These are phyloP conservation scores for Dactylellina cionopaga DNA, from an alignment of 2,329 filamentous ascomycete species.

Conservation along the genomic window DNA sequence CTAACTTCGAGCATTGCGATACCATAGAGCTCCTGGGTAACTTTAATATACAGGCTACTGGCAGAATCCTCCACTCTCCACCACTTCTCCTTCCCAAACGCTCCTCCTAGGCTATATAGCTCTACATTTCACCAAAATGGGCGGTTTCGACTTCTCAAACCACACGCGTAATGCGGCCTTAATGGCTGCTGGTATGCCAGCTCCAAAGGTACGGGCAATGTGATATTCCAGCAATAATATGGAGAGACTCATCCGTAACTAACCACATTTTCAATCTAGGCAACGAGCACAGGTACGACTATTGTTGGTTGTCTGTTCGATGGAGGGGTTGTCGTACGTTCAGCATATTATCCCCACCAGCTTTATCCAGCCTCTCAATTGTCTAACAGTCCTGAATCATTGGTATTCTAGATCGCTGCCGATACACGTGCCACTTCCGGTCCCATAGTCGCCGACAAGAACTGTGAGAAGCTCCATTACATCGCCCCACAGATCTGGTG, in stretches of 20 bases:
- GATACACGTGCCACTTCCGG: conserved; percentile 97
- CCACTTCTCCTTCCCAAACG: neutral
- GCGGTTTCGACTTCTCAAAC: conserved; percentile 99
- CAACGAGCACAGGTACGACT: conserved; percentile 97
- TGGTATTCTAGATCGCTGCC: conserved; percentile 80
- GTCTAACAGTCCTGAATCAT: conserved; percentile 53
- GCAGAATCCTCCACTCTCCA: neutral
- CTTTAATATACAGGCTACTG: neutral
- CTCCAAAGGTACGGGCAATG: conserved; percentile 74
- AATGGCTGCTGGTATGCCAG: conserved; percentile 89
- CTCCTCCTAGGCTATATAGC: conserved; percentile 3
- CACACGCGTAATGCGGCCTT: conserved; percentile 98
- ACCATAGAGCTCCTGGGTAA: neutral
- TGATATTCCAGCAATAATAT: neutral
- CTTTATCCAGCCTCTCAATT: neutral
- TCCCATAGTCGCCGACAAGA: conserved; percentile 99
- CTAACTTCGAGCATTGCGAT: neutral
- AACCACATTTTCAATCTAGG: conserved; percentile 59
- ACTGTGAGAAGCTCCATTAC: conserved; percentile 99
- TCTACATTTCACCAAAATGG: conserved; percentile 71
- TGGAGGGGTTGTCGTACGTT: conserved; percentile 84
- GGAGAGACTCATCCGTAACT: neutral
- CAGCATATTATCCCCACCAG: neutral
- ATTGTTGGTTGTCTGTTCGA: conserved; percentile 98
- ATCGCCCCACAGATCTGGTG: conserved; percentile 99